Base-by-base conservation (phyloP, 495 filamentous ascomycete genomes). In the Extremus antarcticus region DNA sequence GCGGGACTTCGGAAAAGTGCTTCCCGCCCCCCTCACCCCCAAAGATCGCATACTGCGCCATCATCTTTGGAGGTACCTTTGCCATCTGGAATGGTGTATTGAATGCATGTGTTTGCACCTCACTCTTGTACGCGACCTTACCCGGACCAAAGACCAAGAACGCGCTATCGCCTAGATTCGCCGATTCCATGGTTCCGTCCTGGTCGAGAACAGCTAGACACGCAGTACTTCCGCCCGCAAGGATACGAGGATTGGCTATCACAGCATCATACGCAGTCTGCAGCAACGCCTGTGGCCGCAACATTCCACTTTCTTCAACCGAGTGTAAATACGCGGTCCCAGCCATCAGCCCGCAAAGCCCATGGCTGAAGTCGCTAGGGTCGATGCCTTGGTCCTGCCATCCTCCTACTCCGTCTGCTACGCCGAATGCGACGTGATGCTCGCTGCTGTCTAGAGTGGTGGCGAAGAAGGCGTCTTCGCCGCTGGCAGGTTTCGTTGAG, bases 71-170 rank as follows among this genome's bases (percentile, higher is more conserved):
- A 4, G 92, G 91, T 38, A 95, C 83, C 56, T 95, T 81, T 57
- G 88, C 89, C 19, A 98, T 80, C 70, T 98, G 92, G 69, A 84
- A 97, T 1, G 92, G 92, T 0, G 91, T 96, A 70, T 98, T 98
- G 75, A 98, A 98, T 21, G 85, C 88, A 67, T 98, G 94, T 0
- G 88, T 97, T 68, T 98, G 92, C 21, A 88, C 85, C 35, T 82
- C 76, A 2, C 89, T 92, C 66, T 80, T 81, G 43, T 86, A 77
- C 62, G 90, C 85, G 17, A 97, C 84, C 13, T 85, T 87, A 61
- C 88, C 91, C 29, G 84, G 76, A 21, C 89, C 81, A 51, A 97
- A 69, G 47, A 94, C 81, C 21, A 96, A 79, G 66, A 88, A 96
- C 50, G 91, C 92, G n/a, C 90, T 95, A 70, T 98, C 92, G 57